Evolutionary conservation across 2,329 filamentous ascomycete species (phyloP).

Genomic region (Mariannaea elegans): DNA sequence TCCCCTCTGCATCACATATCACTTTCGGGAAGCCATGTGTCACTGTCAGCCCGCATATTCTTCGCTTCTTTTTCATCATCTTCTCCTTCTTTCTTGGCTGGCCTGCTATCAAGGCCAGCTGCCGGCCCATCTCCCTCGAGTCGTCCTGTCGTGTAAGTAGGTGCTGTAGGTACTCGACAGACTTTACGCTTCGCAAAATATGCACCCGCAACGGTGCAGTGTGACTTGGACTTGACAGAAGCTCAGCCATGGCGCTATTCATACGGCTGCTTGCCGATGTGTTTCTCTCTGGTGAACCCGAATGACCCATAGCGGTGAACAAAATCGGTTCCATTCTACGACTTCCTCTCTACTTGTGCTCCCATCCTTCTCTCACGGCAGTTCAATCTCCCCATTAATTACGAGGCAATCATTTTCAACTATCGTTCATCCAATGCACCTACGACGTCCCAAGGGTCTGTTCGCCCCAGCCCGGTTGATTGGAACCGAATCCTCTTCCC

Average conservation of each 20-base stretch:
- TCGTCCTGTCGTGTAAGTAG: too few species aligned
- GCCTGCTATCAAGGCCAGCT: too few species aligned
- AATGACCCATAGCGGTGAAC: neutral
- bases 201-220: neutral
- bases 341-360: neutral
- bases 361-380: neutral
- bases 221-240: neutral
- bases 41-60: neutral
- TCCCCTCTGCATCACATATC: too few species aligned
- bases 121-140: too few species aligned
- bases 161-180: too few species aligned
- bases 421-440: neutral
- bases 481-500: constrained; percentile 29
- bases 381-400: neutral
- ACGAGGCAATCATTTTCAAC: neutral
- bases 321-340: too few species aligned
- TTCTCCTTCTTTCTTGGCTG: neutral
- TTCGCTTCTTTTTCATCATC: neutral
- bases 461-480: constrained; percentile 35
- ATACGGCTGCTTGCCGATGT: neutral
- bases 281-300: neutral
- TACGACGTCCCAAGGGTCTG: constrained; percentile 11
- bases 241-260: neutral
- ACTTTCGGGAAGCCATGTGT: too few species aligned
- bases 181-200: neutral